Percentiles rank a stretch among this genome's conserved stretches.
Evolutionary conservation across 805 yeast genomes (phyloP).

Genomic region (Candida gorgasii): DNA sequence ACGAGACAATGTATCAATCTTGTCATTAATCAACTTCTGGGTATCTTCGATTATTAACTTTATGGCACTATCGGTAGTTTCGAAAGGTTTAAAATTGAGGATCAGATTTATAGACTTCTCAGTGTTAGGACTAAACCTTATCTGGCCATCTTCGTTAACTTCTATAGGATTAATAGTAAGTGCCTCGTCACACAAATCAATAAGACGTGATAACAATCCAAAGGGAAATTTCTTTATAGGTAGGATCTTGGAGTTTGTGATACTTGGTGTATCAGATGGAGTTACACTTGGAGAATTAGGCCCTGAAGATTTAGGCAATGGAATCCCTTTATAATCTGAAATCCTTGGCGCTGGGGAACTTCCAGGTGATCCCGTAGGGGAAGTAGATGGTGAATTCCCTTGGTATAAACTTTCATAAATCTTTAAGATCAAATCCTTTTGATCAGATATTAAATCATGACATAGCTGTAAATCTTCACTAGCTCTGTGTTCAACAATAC

Average conservation of each 20-base stretch:
- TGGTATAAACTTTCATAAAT: slow-evolving; percentile 42
- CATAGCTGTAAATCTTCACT: slow-evolving; percentile 72
- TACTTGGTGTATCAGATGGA: slow-evolving; percentile 14
- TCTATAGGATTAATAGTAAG: slow-evolving; percentile 62
- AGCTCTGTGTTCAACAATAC: slow-evolving; percentile 80
- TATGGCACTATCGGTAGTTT: slow-evolving; percentile 66
- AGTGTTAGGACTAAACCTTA: slow-evolving; percentile 59
- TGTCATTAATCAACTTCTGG: slow-evolving; percentile 55
- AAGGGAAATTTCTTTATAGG: slow-evolving; percentile 55
- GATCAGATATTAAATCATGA: slow-evolving; percentile 79
- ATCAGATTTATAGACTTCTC: slow-evolving; percentile 54
- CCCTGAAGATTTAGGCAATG: slow-evolving; percentile 36
- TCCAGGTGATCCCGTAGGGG: slow-evolving; percentile 9
- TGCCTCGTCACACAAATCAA: slow-evolving; percentile 75
- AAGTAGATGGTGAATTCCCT: slow-evolving; percentile 9
- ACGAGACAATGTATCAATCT: slow-evolving; percentile 69
- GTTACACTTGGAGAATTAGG: slow-evolving; percentile 2
- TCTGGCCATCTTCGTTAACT: slow-evolving; percentile 26
- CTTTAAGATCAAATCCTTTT: slow-evolving; percentile 49
- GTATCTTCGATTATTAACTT: slow-evolving; percentile 67
- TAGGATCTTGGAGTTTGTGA: slow-evolving; percentile 1
- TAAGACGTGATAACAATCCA: slow-evolving; percentile 55
- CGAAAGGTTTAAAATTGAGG: slow-evolving; percentile 45
- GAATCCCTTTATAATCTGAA: slow-evolving; percentile 59
- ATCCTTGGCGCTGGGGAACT: slow-evolving; percentile 19